Conservation (phyloP, 2,329 filamentous ascomycete genomes). For the Xylaria sp. region DNA sequence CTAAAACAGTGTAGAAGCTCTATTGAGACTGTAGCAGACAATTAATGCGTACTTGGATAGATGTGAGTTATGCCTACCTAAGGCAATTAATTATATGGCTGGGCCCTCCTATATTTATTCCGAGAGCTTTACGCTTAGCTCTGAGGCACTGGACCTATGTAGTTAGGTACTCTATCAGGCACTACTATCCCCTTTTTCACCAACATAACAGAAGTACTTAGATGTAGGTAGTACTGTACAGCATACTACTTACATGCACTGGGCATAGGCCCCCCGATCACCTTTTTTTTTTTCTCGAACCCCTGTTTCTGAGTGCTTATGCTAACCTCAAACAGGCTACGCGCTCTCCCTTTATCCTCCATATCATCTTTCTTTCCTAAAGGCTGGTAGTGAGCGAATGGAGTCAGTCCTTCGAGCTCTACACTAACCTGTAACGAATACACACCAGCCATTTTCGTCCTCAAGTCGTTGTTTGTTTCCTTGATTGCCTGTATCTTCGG, state of each 20-base stretch:
- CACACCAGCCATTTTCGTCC: constrained; percentile 23
- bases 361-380: constrained; percentile 28
- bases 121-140: too few relatives aligned
- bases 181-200: too few relatives aligned
- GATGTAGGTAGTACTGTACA: not conserved
- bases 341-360: constrained; percentile 38
- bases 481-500: constrained; percentile 12
- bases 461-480: constrained; percentile 21
- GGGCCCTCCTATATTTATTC: too few relatives aligned
- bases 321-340: constrained; percentile 35
- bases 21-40: too few relatives aligned
- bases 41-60: too few relatives aligned
- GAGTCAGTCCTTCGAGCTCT: constrained; percentile 29
- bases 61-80: too few relatives aligned
- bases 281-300: constrained; percentile 31
- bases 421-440: constrained; percentile 24
- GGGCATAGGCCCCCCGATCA: constrained; percentile 16
- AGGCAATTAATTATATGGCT: too few relatives aligned
- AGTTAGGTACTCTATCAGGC: too few relatives aligned
- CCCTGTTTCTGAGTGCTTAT: constrained; percentile 25
- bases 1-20: too few relatives aligned
- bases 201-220: not conserved
- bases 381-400: constrained; percentile 29
- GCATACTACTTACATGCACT: not conserved
- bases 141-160: too few relatives aligned